Evolutionary conservation across 1,139 yeast genomes (phyloP).

Genomic region (Geotrichum klebahnii): DNA sequence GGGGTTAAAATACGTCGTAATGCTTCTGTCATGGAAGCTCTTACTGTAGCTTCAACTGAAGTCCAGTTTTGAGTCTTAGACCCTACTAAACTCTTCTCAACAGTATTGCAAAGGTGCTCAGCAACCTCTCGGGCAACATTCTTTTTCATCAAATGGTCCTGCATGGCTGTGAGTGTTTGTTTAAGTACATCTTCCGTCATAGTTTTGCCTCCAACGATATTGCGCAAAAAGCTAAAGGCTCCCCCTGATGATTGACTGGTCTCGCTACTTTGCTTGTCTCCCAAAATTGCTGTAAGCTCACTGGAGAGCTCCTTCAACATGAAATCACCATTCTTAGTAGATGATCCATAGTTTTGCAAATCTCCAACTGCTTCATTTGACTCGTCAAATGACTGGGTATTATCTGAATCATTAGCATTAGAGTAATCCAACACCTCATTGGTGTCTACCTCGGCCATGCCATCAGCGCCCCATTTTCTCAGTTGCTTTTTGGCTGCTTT

Average conservation of each 20-base stretch:
- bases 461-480: slow-evolving; percentile 51
- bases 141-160: slow-evolving; percentile 48
- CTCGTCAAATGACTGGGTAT: slow-evolving; percentile 26
- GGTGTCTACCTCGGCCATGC: slow-evolving; percentile 44
- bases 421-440: slow-evolving; percentile 49
- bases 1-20: slow-evolving; percentile 84
- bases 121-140: slow-evolving; percentile 59
- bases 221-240: slow-evolving; percentile 54
- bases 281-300: slow-evolving; percentile 33
- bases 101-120: slow-evolving; percentile 52
- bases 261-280: slow-evolving; percentile 28
- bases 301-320: slow-evolving; percentile 42
- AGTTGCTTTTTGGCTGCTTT: slow-evolving; percentile 37
- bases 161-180: slow-evolving; percentile 44
- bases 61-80: slow-evolving; percentile 66
- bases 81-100: slow-evolving; percentile 59
- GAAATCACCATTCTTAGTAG: slow-evolving; percentile 48
- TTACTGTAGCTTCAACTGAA: slow-evolving; percentile 55
- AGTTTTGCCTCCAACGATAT: slow-evolving; percentile 59
- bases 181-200: slow-evolving; percentile 46
- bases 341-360: slow-evolving; percentile 47
- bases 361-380: slow-evolving; percentile 42
- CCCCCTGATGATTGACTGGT: slow-evolving; percentile 32
- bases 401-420: slow-evolving; percentile 26
- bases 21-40: slow-evolving; percentile 67